Conservation (phyloP, 306 rosid genomes). For the Quercus parvula region DNA sequence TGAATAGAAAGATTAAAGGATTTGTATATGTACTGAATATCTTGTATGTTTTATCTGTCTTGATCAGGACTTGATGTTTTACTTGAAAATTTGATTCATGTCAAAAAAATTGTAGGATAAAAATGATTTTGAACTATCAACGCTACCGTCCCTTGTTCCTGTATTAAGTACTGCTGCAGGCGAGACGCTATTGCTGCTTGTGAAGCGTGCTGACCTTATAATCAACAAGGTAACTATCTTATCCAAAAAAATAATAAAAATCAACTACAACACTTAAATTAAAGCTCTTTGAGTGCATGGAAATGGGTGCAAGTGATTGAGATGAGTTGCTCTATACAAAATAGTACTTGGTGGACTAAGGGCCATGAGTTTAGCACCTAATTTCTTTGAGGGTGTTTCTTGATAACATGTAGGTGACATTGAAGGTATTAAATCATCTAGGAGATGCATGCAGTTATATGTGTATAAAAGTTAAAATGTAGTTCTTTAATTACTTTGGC, state of each 20-base stretch:
- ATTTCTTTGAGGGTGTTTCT: not conserved
- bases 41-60: not conserved
- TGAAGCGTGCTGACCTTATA: constrained; percentile 87
- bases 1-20: not conserved
- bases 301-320: not conserved
- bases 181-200: constrained; percentile 81
- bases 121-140: constrained; percentile 88
- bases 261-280: not conserved
- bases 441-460: not conserved
- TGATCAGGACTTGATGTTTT: not conserved
- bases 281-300: not conserved
- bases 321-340: not conserved
- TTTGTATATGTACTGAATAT: not conserved
- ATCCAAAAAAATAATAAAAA: not conserved
- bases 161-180: constrained; percentile 82
- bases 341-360: not conserved
- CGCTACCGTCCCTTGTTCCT: constrained; percentile 95
- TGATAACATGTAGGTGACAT: not conserved
- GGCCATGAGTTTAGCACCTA: not conserved
- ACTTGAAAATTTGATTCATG: constrained; percentile 1
- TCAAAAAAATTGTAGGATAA: constrained; percentile 57
- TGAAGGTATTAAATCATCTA: not conserved
- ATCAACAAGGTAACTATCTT: constrained; percentile 68
- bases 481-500: not conserved
- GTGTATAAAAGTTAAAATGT: not conserved